A percentile compares a stretch with the other conserved stretches of the same genome.
Conservation (phyloP, 768 basidiomycete genomes). For the Panaeolus papilionaceus region DNA sequence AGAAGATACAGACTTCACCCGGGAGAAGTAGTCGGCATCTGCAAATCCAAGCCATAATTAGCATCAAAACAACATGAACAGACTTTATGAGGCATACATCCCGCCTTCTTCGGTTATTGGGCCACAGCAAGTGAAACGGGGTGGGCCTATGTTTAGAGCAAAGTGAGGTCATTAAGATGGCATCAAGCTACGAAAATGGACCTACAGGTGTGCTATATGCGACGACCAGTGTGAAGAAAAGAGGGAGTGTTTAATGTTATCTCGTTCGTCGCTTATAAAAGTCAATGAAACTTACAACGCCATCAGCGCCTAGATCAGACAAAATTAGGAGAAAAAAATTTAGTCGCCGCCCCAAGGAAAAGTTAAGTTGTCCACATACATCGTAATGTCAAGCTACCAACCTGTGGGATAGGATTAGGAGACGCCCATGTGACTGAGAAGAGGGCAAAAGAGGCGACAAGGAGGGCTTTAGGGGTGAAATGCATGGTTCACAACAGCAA, state of each 20-base stretch:
- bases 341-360: background rate
- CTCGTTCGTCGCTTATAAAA: too few relatives aligned
- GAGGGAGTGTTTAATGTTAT: background rate
- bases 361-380: background rate
- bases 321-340: background rate
- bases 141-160: background rate
- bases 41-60: background rate
- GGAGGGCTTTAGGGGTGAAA: background rate
- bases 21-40: background rate
- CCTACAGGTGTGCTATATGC: background rate
- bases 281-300: background rate
- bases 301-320: slow-evolving; percentile 1
- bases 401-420: background rate
- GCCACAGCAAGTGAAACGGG: slow-evolving; percentile 1
- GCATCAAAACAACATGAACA: background rate
- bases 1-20: background rate
- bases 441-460: background rate
- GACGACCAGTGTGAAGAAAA: background rate
- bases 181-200: background rate
- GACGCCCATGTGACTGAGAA: background rate
- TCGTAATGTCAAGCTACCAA: background rate
- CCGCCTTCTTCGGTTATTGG: slow-evolving; percentile 8
- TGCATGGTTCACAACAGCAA: background rate
- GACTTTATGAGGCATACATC: background rate
- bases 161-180: background rate